phyloP scores from a whole-genome alignment of 2,329 filamentous ascomycete genomes.

The Verticillium tricorpus region DNA sequence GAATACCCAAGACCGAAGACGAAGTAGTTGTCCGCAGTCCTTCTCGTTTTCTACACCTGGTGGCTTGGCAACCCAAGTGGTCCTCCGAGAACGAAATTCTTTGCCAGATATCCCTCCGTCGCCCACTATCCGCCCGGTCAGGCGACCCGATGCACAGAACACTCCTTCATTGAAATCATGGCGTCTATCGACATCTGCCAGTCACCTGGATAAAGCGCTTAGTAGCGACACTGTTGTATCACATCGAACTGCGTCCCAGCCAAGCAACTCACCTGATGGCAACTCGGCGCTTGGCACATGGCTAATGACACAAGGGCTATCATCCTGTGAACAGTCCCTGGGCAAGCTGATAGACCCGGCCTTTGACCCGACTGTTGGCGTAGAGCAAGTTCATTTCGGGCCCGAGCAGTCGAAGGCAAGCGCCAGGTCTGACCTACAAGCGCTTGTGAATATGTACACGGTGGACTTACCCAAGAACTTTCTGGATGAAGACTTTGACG shows the following conservation, averaged over 20 bases:
- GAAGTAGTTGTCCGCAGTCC: constrained; percentile 4
- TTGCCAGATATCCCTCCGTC: constrained; percentile 10
- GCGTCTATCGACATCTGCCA: constrained; percentile 11
- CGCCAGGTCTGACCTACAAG: background rate
- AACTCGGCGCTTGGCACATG: constrained; percentile 5
- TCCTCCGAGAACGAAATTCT: constrained; percentile 11
- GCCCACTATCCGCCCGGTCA: constrained; percentile 6
- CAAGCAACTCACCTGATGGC: constrained; percentile 5
- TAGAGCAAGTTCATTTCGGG: background rate
- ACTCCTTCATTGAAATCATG: constrained; percentile 14
- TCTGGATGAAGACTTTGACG: background rate
- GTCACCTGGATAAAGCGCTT: background rate
- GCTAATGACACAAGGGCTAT: constrained; percentile 8
- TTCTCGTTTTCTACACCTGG: background rate
- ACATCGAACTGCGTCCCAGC: constrained; percentile 1
- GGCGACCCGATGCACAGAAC: constrained; percentile 3
- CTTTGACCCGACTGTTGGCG: too few species aligned
- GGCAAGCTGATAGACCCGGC: background rate
- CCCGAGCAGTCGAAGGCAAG: background rate
- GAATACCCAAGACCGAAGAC: constrained; percentile 2
- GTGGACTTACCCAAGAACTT: background rate
- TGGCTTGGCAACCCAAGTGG: constrained; percentile 2
- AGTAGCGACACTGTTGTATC: background rate
- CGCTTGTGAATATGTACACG: background rate
- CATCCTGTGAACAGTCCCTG: background rate